Conservation (phyloP, 257 asterid species). For the Penstemon newberryi region DNA sequence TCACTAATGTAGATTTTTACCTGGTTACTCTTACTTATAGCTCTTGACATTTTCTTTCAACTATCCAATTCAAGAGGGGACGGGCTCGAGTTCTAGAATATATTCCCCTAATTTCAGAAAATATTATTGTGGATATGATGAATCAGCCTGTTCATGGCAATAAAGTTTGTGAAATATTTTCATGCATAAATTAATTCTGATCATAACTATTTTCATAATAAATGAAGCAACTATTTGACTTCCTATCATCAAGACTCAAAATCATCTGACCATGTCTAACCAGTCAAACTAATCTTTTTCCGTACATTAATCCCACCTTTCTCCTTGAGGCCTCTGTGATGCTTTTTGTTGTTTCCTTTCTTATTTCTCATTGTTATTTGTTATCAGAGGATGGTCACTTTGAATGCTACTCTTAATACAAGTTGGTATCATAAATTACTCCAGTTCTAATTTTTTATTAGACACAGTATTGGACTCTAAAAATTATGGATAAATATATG, state of each 20-base stretch:
- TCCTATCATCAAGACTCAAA: neutral
- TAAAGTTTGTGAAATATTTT: neutral
- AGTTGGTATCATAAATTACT: constrained; percentile 1
- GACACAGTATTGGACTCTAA: neutral
- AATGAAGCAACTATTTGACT: constrained; percentile 1
- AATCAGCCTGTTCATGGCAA: neutral
- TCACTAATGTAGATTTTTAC: no score
- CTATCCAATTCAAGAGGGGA: neutral
- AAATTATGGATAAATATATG: neutral
- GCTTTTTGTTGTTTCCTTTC: neutral
- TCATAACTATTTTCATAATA: neutral
- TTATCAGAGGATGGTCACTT: neutral
- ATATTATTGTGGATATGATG: neutral
- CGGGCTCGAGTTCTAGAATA: neutral
- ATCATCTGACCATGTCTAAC: neutral
- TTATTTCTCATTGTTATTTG: neutral
- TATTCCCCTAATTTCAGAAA: constrained; percentile 18
- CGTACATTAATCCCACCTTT: neutral
- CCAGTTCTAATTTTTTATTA: neutral
- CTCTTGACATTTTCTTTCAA: neutral
- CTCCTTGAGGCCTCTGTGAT: neutral
- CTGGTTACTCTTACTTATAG: neutral
- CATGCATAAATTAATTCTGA: neutral
- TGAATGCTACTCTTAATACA: neutral
- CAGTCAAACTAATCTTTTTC: neutral